A percentile compares a stretch with the other conserved stretches of the same genome.
These are phyloP conservation scores for Nevesoporus exiguus DNA, from an alignment of 768 basidiomycete genomes.

Conservation along the genomic window DNA sequence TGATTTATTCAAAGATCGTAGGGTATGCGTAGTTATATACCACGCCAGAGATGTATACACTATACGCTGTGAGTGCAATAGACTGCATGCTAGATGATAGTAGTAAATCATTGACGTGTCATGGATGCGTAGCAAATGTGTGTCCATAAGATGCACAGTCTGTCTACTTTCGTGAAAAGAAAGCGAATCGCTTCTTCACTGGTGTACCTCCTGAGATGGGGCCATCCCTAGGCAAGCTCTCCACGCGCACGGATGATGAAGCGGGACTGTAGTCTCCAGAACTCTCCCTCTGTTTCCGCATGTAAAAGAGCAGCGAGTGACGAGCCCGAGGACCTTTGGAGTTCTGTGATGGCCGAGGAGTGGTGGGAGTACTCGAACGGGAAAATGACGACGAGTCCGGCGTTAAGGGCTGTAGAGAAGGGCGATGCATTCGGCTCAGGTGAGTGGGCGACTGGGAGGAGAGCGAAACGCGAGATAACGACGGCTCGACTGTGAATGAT, in stretches of 20 bases:
- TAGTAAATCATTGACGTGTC: constrained; percentile 17
- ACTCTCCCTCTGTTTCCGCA: constrained; percentile 25
- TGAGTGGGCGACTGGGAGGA: constrained; percentile 20
- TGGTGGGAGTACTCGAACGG: constrained; percentile 31
- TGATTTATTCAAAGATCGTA: neutral
- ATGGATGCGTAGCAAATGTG: constrained; percentile 13
- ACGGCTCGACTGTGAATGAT: constrained; percentile 22
- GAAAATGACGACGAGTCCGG: constrained; percentile 31
- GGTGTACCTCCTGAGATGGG: constrained; percentile 1
- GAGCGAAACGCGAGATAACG: constrained; percentile 22
- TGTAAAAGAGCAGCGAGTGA: constrained; percentile 30
- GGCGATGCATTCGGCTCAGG: constrained; percentile 11
- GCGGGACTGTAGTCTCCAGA: constrained; percentile 22
- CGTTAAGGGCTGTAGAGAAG: constrained; percentile 29
- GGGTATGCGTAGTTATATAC: constrained; percentile 11
- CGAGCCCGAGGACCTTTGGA: constrained; percentile 27
- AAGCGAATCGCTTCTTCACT: constrained; percentile 28
- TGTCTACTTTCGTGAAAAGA: constrained; percentile 32
- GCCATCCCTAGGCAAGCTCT: constrained; percentile 11
- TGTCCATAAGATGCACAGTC: constrained; percentile 10
- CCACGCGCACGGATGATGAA: constrained; percentile 22
- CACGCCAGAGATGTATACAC: constrained; percentile 6
- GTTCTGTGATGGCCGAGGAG: constrained; percentile 22
- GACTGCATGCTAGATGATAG: constrained; percentile 16
- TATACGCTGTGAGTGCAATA: constrained; percentile 14